Percentiles rank a stretch among this genome's conserved stretches.
Evolutionary conservation across 129 eudicot species (phyloP).

Genomic region (Flaveria robusta): DNA sequence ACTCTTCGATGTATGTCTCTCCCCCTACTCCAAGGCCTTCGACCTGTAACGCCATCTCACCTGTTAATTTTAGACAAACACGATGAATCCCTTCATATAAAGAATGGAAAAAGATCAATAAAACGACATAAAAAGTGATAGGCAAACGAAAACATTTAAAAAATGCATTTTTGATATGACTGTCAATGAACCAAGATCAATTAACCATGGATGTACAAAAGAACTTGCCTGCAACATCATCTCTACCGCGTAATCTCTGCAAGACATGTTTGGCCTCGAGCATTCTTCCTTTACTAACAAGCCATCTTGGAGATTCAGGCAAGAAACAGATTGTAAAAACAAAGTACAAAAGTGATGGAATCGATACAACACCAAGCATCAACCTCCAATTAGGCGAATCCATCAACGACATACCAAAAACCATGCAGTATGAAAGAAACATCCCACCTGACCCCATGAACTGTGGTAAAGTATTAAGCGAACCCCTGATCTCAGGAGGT

Average conservation of each 20-base stretch:
- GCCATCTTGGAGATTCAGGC: conserved; percentile 99
- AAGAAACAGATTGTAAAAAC: conserved; percentile 54
- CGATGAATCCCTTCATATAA: too few species aligned
- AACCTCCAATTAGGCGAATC: conserved; percentile 75
- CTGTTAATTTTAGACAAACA: conserved; percentile 40
- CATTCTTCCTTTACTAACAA: conserved; percentile 91
- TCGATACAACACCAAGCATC: conserved; percentile 86
- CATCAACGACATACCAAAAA: conserved; percentile 78
- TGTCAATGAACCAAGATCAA: not conserved
- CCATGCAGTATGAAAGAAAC: conserved; percentile 80
- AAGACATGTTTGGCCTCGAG: conserved; percentile 71
- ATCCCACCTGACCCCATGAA: conserved; percentile 77
- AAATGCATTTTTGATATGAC: not conserved
- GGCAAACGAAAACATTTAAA: not conserved
- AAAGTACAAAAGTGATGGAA: conserved; percentile 72
- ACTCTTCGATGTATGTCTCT: conserved; percentile 73
- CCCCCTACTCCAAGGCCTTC: conserved; percentile 89
- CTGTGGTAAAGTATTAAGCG: conserved; percentile 81
- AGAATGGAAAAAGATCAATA: not conserved
- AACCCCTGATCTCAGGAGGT: conserved; percentile 80
- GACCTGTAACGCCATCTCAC: conserved; percentile 86
- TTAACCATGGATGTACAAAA: not conserved
- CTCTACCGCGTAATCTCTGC: conserved; percentile 76
- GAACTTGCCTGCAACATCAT: conserved; percentile 82
- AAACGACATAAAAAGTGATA: not conserved